Evolutionary conservation across 495 filamentous ascomycete genomes (phyloP), one percentile per base, ranked within the genome.

Genomic region (Aspergillus ellipticus): DNA sequence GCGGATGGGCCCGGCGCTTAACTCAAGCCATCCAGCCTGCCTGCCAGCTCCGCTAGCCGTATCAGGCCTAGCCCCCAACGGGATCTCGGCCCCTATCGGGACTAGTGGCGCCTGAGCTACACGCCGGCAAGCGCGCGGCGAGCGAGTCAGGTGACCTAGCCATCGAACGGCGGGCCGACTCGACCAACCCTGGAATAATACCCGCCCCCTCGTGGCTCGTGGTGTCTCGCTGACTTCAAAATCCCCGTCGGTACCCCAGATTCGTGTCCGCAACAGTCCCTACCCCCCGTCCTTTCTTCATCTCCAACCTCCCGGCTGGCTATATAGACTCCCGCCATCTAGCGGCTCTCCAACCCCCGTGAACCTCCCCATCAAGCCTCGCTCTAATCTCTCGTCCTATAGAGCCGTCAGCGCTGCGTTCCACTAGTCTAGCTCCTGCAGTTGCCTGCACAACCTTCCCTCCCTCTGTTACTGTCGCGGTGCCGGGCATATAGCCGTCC

Each of bases 41-140:
- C 17, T 11, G 19, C 0, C 13, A 28, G 13, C 21, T 5, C 11
- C 7, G 10, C 47, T 51, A 46, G 17, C 43, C 56, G 6, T 1
- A 42, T 9, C 1, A 3, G n/a, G 49, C 1, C 24, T 49, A 54
- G 50, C 13, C 24, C 21, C 2, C 1, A 11, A 46, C 10, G 7
- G 22, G 15, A 31, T 43, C 21, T 21, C 13, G 1, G 33, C 48
- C 55, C 31, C 37, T 24, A 51, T 48, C 42, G 22, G 20, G 56
- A 53, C 51, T 58, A 58, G 56, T 50, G 28, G 13, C 2, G 15
- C 13, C 24, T 26, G 11, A n/a, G n/a, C n/a, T n/a, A n/a, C n/a
- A n/a, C n/a, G n/a, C n/a, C n/a, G n/a, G n/a, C n/a, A n/a, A n/a
- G n/a, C n/a, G n/a, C n/a, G n/a, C n/a, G n/a, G n/a, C n/a, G n/a